Evolutionary conservation across 2,329 filamentous ascomycete species (phyloP).

Genomic region (Pseudogymnoascus sp.): DNA sequence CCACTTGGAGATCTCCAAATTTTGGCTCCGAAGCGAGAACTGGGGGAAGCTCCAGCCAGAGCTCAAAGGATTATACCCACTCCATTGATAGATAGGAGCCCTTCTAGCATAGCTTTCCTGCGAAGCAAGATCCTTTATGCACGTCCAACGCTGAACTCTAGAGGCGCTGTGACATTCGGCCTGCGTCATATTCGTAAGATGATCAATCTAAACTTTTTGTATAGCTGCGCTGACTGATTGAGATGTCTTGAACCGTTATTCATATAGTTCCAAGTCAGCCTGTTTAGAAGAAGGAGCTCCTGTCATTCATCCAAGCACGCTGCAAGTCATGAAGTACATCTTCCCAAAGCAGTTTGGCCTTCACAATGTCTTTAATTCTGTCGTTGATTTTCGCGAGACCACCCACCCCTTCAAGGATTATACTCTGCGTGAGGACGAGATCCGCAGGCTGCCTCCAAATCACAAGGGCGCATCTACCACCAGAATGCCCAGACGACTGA

Average conservation of each 20-base stretch:
- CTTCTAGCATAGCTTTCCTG: constrained; percentile 57
- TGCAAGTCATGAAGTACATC: constrained; percentile 80
- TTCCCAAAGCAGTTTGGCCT: constrained; percentile 86
- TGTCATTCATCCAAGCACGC: constrained; percentile 43
- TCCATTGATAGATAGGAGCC: constrained; percentile 33
- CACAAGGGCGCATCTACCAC: constrained; percentile 11
- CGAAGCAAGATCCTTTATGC: constrained; percentile 83
- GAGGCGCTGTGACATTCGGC: constrained; percentile 61
- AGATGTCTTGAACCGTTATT: constrained; percentile 76
- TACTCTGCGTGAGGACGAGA: constrained; percentile 76
- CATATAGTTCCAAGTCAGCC: constrained; percentile 18
- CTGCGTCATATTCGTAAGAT: constrained; percentile 70
- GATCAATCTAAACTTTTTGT: background rate
- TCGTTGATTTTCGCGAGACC: constrained; percentile 55
- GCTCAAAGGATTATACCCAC: constrained; percentile 17
- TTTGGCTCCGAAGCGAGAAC: background rate
- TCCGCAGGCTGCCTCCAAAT: constrained; percentile 31
- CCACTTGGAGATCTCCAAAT: constrained; percentile 23
- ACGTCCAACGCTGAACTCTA: constrained; percentile 59
- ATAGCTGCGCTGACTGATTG: constrained; percentile 18
- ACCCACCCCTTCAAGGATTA: constrained; percentile 75
- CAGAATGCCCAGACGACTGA: constrained; percentile 56
- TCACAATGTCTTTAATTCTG: constrained; percentile 83
- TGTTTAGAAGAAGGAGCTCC: constrained; percentile 1
- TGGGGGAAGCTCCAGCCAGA: background rate